Evolutionary conservation across 331 rosid species (phyloP), one percentile per base, ranked within the genome.

Genomic region (Quercus tomentella): DNA sequence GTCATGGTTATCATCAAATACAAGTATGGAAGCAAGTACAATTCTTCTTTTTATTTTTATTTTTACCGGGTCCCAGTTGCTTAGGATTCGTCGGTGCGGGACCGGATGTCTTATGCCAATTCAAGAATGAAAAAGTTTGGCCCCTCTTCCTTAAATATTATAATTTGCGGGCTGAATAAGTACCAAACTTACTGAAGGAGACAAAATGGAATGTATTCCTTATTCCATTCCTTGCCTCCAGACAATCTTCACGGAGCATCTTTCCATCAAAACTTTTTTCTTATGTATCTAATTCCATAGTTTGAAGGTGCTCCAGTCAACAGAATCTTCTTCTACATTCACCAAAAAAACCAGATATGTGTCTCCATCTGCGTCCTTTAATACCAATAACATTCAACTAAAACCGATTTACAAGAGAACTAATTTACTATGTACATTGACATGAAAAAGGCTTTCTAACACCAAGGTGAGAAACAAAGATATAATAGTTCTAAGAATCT

Each of bases 121-220:
- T 83, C 75, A 82, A 85, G 90, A 82, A 84, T 67, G 85, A 81
- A 37, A 55, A 77, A 66, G 80, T 77, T 81, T 75, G 72, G 86
- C 76, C 88, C 84, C 82, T 54, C 75, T 72, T 79, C 78, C 74
- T 67, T 72, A 33, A 78, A 67, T 77, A 74, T 76, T 72, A 79
- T 56, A 7, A 43, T 81, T 77, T 80, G 82, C 78, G 71, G 79
- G 82, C 85, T 95, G 98, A 88, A 88, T 90, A 89, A 92, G 97
- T 95, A 82, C 97, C 98, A 88, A 91, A 92, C 98, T 91, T 91
- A 86, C 84, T 82, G 86, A 91, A 85, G 97, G 91, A 90, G 94
- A 95, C 97, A 93, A 90, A 85, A 81, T 68, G 77, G 92, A 91
- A 85, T 79, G 84, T 81, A 77, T 89, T 89, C 88, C 91, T 83